These are phyloP conservation scores for Mesostigma viride DNA, from an alignment of 139 green algal genomes.

Conservation along the genomic window DNA sequence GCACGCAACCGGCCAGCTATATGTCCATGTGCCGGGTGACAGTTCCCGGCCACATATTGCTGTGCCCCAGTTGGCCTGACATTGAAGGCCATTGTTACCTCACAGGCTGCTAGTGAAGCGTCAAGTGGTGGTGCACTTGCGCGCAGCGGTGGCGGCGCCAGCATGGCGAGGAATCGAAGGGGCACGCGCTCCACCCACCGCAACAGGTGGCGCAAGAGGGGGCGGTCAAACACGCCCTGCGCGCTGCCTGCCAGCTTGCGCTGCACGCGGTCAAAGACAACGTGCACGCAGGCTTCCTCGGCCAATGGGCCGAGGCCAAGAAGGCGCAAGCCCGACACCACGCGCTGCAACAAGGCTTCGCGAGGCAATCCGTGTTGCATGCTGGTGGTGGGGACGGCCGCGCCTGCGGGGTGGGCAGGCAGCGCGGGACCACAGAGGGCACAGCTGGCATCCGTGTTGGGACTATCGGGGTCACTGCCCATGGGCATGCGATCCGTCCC, in stretches of 20 bases:
- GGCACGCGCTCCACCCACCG: constrained; percentile 16
- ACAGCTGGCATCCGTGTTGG: too few species aligned
- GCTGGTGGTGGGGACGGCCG: too few species aligned
- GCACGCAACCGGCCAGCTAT: too few species aligned
- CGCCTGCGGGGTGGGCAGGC: too few species aligned
- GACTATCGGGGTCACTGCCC: too few species aligned
- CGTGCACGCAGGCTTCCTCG: constrained; percentile 9
- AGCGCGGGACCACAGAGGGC: too few species aligned
- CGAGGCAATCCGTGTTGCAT: too few species aligned
- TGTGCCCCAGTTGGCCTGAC: neutral
- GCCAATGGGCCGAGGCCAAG: constrained; percentile 2
- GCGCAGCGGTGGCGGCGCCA: neutral
- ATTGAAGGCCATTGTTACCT: neutral
- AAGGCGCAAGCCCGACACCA: too few species aligned
- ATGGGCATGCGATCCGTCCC: too few species aligned
- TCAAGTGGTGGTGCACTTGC: neutral
- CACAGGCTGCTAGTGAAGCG: neutral
- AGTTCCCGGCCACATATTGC: too few species aligned
- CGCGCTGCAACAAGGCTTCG: too few species aligned
- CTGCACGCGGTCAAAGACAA: constrained; percentile 11
- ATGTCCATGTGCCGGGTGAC: too few species aligned
- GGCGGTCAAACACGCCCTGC: constrained; percentile 4
- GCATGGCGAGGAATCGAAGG: constrained; percentile 11
- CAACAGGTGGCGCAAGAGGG: neutral
- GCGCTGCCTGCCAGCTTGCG: neutral